Evolutionary conservation across 1,284 basidiomycete genomes (phyloP).

Genomic region (Thecaphora thlaspeos): DNA sequence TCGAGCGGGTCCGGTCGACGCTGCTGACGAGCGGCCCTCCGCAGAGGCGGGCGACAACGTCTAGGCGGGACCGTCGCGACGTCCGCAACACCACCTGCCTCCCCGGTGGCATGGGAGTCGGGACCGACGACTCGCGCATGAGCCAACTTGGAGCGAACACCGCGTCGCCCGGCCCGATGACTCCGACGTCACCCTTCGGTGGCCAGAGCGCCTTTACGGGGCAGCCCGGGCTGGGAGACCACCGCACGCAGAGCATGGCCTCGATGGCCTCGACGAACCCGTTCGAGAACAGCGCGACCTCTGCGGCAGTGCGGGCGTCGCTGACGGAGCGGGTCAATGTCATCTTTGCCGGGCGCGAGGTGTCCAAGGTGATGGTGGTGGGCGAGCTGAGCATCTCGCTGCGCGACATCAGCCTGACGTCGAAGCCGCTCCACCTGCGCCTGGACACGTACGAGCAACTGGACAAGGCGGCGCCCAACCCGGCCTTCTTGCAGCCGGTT

Average conservation of each 20-base stretch:
- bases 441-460: conserved; percentile 61
- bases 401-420: conserved; percentile 8
- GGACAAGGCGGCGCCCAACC: conserved; percentile 63
- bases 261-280: conserved; percentile 36
- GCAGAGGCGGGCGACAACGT: conserved; percentile 57
- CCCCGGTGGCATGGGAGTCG: conserved; percentile 27
- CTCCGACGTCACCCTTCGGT: conserved; percentile 20
- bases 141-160: conserved; percentile 27
- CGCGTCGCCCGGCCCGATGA: conserved; percentile 12
- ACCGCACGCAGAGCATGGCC: conserved; percentile 41
- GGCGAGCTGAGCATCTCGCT: conserved; percentile 61
- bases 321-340: conserved; percentile 63
- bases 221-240: conserved; percentile 21
- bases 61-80: conserved; percentile 60
- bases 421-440: conserved; percentile 56
- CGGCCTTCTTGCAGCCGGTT: conserved; percentile 60
- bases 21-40: conserved; percentile 51
- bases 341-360: conserved; percentile 58
- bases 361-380: conserved; percentile 61
- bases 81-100: conserved; percentile 60
- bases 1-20: conserved; percentile 62
- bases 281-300: conserved; percentile 27
- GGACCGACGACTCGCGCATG: conserved; percentile 14
- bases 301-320: conserved; percentile 44
- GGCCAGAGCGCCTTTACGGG: conserved; percentile 27